These are phyloP conservation scores for Hura crepitans DNA, from an alignment of 441 rosid genomes.

Conservation along the genomic window DNA sequence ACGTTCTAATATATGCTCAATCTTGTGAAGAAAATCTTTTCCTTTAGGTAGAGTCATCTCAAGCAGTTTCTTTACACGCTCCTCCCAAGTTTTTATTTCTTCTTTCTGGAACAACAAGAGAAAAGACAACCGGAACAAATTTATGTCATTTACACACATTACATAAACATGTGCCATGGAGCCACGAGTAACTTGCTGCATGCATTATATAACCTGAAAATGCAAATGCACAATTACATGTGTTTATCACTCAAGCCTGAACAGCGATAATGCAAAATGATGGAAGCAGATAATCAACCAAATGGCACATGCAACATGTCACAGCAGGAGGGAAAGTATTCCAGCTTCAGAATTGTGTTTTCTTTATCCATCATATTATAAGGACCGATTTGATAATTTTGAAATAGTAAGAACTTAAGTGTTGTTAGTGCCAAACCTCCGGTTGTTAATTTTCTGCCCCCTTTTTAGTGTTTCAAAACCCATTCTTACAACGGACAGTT, in stretches of 20 bases:
- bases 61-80: conserved; percentile 77
- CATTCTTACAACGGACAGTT: background rate
- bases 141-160: background rate
- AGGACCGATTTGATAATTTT: no score
- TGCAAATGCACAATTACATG: background rate
- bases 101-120: conserved; percentile 57
- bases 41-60: conserved; percentile 95
- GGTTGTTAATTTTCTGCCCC: background rate
- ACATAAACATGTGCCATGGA: background rate
- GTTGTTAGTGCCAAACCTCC: no score
- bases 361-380: background rate
- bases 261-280: background rate
- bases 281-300: background rate
- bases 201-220: background rate
- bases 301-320: background rate
- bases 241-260: background rate
- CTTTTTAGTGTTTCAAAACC: background rate
- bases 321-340: background rate
- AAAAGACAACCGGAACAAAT: conserved; percentile 5
- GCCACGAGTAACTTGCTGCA: background rate
- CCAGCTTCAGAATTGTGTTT: no score
- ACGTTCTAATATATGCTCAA: conserved; percentile 86
- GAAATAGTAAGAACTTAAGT: no score
- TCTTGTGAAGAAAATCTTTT: conserved; percentile 66
- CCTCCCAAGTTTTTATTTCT: conserved; percentile 81